Conservation (phyloP, 1,139 yeast genomes). For the Pichia sp. region DNA sequence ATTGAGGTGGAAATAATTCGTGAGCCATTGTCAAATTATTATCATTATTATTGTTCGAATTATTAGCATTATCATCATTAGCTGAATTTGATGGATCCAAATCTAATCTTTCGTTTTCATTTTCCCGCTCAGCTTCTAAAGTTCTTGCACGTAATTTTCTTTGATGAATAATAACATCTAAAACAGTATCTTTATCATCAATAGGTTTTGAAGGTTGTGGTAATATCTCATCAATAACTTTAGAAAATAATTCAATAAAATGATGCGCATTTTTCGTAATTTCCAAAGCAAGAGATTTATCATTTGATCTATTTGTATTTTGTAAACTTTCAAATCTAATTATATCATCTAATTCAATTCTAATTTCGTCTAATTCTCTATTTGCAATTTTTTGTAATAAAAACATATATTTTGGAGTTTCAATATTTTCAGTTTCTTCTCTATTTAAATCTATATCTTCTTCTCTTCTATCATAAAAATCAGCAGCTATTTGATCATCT, state of each 20-base stretch:
- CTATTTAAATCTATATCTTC: conserved; percentile 17
- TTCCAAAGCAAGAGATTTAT: conserved; percentile 41
- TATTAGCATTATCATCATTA: conserved; percentile 23
- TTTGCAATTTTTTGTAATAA: conserved; percentile 79
- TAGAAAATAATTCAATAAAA: conserved; percentile 70
- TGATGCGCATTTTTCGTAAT: conserved; percentile 71
- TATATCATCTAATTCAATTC: conserved; percentile 80
- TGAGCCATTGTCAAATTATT: conserved; percentile 24
- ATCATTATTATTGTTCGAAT: conserved; percentile 24
- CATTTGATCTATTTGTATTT: conserved; percentile 10
- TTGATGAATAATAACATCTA: conserved; percentile 90
- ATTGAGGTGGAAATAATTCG: conserved; percentile 69
- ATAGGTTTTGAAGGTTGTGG: conserved; percentile 77
- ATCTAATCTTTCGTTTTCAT: conserved; percentile 36
- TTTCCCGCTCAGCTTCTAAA: conserved; percentile 59
- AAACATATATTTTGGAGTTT: conserved; percentile 70
- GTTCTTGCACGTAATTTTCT: conserved; percentile 77
- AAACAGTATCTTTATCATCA: conserved; percentile 78
- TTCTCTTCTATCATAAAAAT: conserved; percentile 30
- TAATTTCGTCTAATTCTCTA: conserved; percentile 62
- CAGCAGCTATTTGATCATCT: conserved; percentile 13
- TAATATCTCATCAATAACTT: conserved; percentile 71
- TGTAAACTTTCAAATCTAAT: conserved; percentile 48
- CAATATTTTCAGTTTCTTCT: conserved; percentile 25
- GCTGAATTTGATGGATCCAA: conserved; percentile 25